Conservation (phyloP, 352 stramenopile genomes). For the Pythium aquatile region DNA sequence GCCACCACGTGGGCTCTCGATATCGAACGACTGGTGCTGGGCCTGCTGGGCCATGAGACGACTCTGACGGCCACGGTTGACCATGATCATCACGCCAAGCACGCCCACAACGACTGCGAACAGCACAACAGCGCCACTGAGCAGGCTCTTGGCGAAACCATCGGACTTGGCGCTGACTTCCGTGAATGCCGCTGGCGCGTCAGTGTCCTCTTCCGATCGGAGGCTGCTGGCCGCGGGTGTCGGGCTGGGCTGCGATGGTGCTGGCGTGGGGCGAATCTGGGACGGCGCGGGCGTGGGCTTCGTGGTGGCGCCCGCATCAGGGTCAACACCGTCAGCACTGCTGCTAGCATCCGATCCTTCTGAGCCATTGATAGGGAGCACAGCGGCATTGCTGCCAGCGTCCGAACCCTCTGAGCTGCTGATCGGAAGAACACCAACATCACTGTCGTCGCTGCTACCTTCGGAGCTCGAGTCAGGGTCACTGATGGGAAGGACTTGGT, state of each 20-base stretch:
- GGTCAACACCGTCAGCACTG: constrained; percentile 1
- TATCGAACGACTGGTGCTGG: constrained; percentile 5
- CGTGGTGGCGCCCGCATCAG: not conserved
- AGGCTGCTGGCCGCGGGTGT: constrained; percentile 13
- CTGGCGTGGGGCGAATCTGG: not conserved
- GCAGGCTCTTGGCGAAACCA: constrained; percentile 9
- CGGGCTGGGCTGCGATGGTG: constrained; percentile 5
- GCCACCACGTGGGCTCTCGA: not conserved
- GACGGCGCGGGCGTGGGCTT: not conserved
- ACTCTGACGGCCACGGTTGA: constrained; percentile 15
- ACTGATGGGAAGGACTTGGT: not conserved
- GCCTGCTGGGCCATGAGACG: constrained; percentile 11
- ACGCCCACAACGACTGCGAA: constrained; percentile 17
- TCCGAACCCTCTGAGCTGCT: not conserved
- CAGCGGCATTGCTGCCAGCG: not conserved
- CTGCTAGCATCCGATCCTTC: not conserved
- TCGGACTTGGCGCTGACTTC: constrained; percentile 11
- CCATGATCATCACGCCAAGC: constrained; percentile 23
- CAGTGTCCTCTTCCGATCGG: constrained; percentile 4
- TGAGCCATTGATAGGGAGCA: not conserved
- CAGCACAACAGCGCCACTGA: constrained; percentile 18
- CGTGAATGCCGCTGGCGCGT: constrained; percentile 4
- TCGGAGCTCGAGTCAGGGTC: constrained; percentile 1
- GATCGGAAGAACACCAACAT: not conserved
- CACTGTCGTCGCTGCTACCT: not conserved